Base-by-base conservation (phyloP, 768 basidiomycete species). In the Tephrocybe sp. region DNA sequence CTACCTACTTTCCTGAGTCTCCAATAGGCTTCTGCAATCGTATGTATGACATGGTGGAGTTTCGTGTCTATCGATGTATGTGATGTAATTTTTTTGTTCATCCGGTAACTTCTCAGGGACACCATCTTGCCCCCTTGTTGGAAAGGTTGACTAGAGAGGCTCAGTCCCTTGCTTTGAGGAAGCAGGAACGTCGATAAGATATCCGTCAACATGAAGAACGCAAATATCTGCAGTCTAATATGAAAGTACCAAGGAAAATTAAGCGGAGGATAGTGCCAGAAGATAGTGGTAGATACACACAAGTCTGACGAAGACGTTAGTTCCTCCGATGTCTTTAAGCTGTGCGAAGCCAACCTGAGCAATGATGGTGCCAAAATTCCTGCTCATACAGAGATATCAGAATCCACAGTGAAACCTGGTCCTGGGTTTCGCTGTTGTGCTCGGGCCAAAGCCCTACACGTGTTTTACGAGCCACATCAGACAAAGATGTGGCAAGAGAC, bases 341-440 rank as follows among this genome's bases (percentile, higher is more conserved):
- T 75, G 80, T 17, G 75, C 75, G 66, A 92, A 90, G 23, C 83
- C 88, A 49, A 91, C 81, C 62, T 90, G 86, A 1, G 90, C 80
- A 37, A 92, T 66, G 64, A 94, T 83, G 38, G 91, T 91, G 30
- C 92, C 91, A 38, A 88, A 69, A 66, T 93, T 94, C 36, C 91
- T 92, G 45, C 76, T 78, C 12, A 88, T 92, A 1, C 91, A 11
- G 85, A 85, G 58, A 93, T 87, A 67, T 92, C 92, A n/a, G n/a
- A n/a, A 61, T 91, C 87, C 11, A 79, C 86, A 4, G 89, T 90
- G 7, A 88, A 89, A 54, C 91, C n/a, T n/a, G 84, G 67, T 92
- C 91, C 34, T 90, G 87, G 0, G 91, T 94, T 93, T 93, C 0
- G 90, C 91, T 0, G 88, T 92, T 0, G 79, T 79, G 59, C 90